These are phyloP conservation scores for Chlorella sorokiniana DNA, from an alignment of 139 green algal genomes.

Conservation along the genomic window DNA sequence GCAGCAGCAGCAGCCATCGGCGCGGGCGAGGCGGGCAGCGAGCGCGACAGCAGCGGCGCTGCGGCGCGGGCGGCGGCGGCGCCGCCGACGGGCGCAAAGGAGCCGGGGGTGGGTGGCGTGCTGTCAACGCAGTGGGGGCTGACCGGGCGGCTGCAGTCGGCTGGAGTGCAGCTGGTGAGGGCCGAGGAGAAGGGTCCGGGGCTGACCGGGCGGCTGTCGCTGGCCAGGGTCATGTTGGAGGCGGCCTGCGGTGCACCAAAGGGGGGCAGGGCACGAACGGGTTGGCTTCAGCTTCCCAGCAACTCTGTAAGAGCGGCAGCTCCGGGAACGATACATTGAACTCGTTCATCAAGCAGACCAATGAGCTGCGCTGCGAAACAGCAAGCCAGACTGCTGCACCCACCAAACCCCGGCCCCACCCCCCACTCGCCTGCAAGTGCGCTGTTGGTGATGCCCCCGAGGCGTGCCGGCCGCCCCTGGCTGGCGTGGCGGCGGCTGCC, in stretches of 20 bases:
- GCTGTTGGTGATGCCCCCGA: neutral
- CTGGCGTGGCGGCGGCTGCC: neutral
- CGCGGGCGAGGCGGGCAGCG: slow-evolving; percentile 8
- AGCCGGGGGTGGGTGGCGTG: slow-evolving; percentile 20
- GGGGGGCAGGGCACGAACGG: neutral
- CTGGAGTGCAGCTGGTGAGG: neutral
- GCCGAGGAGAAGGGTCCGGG: slow-evolving; percentile 20
- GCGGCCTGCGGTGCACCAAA: slow-evolving; percentile 14
- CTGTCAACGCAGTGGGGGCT: slow-evolving; percentile 34
- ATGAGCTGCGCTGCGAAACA: no score
- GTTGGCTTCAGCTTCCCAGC: no score
- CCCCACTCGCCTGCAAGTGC: no score
- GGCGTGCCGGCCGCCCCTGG: no score
- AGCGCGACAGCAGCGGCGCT: slow-evolving; percentile 8
- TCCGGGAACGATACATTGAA: no score
- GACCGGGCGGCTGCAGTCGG: slow-evolving; percentile 20
- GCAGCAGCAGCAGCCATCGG: neutral
- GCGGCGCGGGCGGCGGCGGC: neutral
- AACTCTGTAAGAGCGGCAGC: no score
- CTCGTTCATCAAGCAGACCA: no score
- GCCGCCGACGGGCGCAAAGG: slow-evolving; percentile 9
- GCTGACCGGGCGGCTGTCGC: slow-evolving; percentile 33
- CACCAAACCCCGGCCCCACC: no score
- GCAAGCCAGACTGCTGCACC: no score
- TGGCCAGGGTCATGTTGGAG: slow-evolving; percentile 31